Evolutionary conservation across 2,329 filamentous ascomycete genomes (phyloP).

Genomic region (Pestalotiopsis sp.): DNA sequence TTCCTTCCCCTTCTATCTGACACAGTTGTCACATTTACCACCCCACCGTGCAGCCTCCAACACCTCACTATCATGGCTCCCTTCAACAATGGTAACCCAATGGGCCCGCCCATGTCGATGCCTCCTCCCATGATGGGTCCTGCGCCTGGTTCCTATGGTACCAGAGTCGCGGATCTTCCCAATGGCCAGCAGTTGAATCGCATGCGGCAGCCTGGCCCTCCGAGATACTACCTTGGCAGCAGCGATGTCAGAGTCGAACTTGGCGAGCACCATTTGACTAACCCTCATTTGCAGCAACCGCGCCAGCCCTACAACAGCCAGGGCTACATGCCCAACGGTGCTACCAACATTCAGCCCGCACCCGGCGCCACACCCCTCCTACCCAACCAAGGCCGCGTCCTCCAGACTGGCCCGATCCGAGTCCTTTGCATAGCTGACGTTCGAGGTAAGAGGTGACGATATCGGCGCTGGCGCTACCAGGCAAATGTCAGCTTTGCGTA

Average conservation of each 20-base stretch:
- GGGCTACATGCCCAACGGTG: conserved; percentile 67
- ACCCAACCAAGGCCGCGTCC: conserved; percentile 67
- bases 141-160: neutral
- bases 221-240: conserved; percentile 4
- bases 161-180: neutral
- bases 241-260: conserved; percentile 13
- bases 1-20: neutral
- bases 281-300: conserved; percentile 29
- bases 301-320: conserved; percentile 48
- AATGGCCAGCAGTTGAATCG: neutral
- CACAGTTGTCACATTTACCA: conserved; percentile 3
- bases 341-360: conserved; percentile 47
- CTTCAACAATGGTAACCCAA: neutral
- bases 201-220: conserved; percentile 5
- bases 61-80: conserved; percentile 2
- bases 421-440: conserved; percentile 74
- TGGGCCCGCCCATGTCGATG: neutral
- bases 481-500: neutral
- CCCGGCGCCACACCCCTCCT: conserved; percentile 65
- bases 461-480: neutral
- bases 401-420: conserved; percentile 66
- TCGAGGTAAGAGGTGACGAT: conserved; percentile 53
- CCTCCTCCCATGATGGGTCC: neutral
- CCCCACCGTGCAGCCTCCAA: neutral
- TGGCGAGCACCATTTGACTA: conserved; percentile 9